phyloP scores from a whole-genome alignment of 768 basidiomycete genomes.

The Termitomyces sp. region DNA sequence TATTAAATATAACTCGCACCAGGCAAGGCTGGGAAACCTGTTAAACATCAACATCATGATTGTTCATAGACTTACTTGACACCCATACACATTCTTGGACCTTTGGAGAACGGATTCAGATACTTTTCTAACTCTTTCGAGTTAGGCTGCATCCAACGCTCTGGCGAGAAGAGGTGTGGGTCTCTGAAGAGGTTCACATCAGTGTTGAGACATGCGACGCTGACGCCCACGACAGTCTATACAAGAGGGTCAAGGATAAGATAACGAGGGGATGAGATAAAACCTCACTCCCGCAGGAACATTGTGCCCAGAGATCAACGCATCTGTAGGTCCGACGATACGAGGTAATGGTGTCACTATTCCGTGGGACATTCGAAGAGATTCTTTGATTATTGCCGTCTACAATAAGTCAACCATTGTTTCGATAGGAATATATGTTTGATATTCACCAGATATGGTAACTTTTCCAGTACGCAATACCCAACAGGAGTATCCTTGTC shows the following conservation, averaged over 20 bases:
- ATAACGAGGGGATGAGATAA: not conserved
- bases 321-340: conserved; percentile 29
- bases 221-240: conserved; percentile 36
- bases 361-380: conserved; percentile 37
- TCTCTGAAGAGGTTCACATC: conserved; percentile 30
- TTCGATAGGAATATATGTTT: not conserved
- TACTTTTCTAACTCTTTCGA: conserved; percentile 27
- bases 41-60: not conserved
- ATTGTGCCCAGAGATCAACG: conserved; percentile 25
- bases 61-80: conserved; percentile 27
- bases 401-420: conserved; percentile 13
- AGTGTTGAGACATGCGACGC: conserved; percentile 31
- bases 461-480: conserved; percentile 27
- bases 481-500: conserved; percentile 19
- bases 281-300: conserved; percentile 31
- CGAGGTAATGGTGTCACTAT: conserved; percentile 36
- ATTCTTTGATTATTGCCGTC: conserved; percentile 44
- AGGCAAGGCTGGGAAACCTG: conserved; percentile 27
- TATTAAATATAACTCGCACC: conserved; percentile 34
- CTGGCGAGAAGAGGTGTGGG: conserved; percentile 32
- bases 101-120: conserved; percentile 37
- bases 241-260: not conserved
- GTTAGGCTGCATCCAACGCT: conserved; percentile 33
- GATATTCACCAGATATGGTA: conserved; percentile 39
- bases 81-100: conserved; percentile 38